Evolutionary conservation across 805 yeast genomes (phyloP).

Genomic region (Clavispora vitiphila): DNA sequence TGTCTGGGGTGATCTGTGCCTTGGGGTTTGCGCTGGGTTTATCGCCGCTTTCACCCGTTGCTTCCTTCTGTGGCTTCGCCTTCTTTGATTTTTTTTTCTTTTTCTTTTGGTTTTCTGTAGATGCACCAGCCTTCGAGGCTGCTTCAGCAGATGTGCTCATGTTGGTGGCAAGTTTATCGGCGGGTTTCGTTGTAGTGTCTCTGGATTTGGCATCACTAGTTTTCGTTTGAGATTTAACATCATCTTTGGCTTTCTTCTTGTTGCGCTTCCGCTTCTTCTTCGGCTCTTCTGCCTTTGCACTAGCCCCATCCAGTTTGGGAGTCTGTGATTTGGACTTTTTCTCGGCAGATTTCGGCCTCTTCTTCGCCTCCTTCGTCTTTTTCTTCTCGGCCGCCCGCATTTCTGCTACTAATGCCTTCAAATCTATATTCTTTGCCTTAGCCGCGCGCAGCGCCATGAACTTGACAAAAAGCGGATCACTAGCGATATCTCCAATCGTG

Average conservation of each 20-base stretch:
- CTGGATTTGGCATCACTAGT: not conserved
- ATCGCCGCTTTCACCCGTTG: not conserved
- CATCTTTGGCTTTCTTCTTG: not conserved
- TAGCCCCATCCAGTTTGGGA: not conserved
- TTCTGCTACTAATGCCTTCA: slow-evolving; percentile 10
- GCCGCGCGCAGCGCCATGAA: not conserved
- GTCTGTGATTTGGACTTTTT: not conserved
- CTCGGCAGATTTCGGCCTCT: not conserved
- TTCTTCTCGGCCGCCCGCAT: slow-evolving; percentile 6
- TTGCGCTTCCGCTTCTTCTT: slow-evolving; percentile 1
- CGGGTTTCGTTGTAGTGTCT: no score
- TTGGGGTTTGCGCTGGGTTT: slow-evolving; percentile 3
- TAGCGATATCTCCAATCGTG: not conserved
- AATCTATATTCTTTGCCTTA: not conserved
- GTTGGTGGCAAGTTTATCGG: no score
- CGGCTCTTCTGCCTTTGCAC: not conserved
- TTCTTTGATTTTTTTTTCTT: not conserved
- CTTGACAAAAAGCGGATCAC: not conserved
- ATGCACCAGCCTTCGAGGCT: not conserved
- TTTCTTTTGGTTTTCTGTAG: slow-evolving; percentile 1
- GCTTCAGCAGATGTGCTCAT: no score
- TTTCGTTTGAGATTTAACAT: not conserved
- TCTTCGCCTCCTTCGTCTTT: slow-evolving; percentile 5
- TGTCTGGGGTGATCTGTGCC: no score
- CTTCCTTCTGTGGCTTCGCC: not conserved